Percentiles rank a stretch among this genome's conserved stretches.
Conservation (phyloP, 2,329 filamentous ascomycete species). For the Fusarium avenaceum region DNA sequence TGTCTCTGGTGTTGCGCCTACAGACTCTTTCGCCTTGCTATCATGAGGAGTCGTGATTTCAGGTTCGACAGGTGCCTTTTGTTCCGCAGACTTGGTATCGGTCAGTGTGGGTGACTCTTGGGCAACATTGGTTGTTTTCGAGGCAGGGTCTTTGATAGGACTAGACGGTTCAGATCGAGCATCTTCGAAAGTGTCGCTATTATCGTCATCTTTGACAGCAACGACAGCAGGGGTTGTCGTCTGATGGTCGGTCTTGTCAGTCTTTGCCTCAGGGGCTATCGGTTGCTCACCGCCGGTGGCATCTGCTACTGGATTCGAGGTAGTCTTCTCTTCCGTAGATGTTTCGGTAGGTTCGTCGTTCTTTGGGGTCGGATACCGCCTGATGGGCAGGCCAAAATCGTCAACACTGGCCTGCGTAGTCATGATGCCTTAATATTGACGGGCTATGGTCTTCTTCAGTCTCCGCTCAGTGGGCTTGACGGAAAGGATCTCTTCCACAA, state of each 20-base stretch:
- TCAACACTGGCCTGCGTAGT: slow-evolving; percentile 65
- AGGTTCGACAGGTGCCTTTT: slow-evolving; percentile 16
- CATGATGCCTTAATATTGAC: slow-evolving; percentile 42
- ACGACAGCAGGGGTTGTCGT: slow-evolving; percentile 10
- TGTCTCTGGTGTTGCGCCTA: slow-evolving; percentile 9
- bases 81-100: slow-evolving; percentile 19
- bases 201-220: slow-evolving; percentile 50
- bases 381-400: slow-evolving; percentile 78
- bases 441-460: slow-evolving; percentile 10
- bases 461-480: slow-evolving; percentile 21
- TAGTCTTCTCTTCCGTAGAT: slow-evolving; percentile 19
- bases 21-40: slow-evolving; percentile 10
- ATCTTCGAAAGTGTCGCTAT: slow-evolving; percentile 56
- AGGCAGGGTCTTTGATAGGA: slow-evolving; percentile 24
- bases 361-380: slow-evolving; percentile 59
- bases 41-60: slow-evolving; percentile 27
- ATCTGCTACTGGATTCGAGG: slow-evolving; percentile 8
- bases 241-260: slow-evolving; percentile 13
- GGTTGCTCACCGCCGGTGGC: slow-evolving; percentile 20
- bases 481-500: slow-evolving; percentile 5
- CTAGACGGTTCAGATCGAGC: slow-evolving; percentile 54
- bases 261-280: slow-evolving; percentile 15
- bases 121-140: slow-evolving; percentile 2
- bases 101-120: slow-evolving; percentile 10
- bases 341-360: slow-evolving; percentile 37